phyloP scores from a whole-genome alignment of 495 filamentous ascomycete species.

The Penicillium atrosanguineum region DNA sequence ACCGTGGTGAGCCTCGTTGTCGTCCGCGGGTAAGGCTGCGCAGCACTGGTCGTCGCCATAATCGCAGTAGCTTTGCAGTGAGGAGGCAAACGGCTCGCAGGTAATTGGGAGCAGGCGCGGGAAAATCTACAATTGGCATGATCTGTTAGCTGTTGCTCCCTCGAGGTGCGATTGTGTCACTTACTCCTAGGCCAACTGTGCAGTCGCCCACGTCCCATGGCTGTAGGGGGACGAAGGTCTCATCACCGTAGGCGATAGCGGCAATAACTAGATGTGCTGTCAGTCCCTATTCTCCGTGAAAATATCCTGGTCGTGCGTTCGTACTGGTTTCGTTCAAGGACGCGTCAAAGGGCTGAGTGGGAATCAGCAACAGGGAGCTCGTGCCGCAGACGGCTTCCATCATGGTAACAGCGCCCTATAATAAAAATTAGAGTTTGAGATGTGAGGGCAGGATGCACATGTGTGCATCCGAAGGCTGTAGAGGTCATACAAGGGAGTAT shows the following conservation, averaged over 20 bases:
- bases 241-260: slow-evolving; percentile 22
- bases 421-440: background rate
- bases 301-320: background rate
- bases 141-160: background rate
- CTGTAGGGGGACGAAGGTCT: slow-evolving; percentile 19
- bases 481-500: slow-evolving; percentile 19
- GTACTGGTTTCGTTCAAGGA: slow-evolving; percentile 12
- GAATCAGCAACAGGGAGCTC: slow-evolving; percentile 6
- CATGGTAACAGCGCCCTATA: slow-evolving; percentile 17
- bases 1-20: slow-evolving; percentile 18
- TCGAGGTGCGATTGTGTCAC: background rate
- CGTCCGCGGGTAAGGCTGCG: slow-evolving; percentile 1
- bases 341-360: background rate
- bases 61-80: slow-evolving; percentile 24
- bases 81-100: slow-evolving; percentile 17
- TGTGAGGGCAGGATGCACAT: too few species aligned
- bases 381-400: slow-evolving; percentile 25
- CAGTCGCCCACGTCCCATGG: slow-evolving; percentile 24
- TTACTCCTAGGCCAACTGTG: slow-evolving; percentile 21
- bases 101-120: slow-evolving; percentile 17
- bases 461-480: background rate
- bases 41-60: slow-evolving; percentile 16
- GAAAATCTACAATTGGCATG: background rate
- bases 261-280: slow-evolving; percentile 13
- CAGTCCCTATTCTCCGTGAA: background rate